Percentiles rank a stretch among this genome's conserved stretches.
Conservation (phyloP, 768 basidiomycete genomes). For the Candolleomyces aberdarensis region DNA sequence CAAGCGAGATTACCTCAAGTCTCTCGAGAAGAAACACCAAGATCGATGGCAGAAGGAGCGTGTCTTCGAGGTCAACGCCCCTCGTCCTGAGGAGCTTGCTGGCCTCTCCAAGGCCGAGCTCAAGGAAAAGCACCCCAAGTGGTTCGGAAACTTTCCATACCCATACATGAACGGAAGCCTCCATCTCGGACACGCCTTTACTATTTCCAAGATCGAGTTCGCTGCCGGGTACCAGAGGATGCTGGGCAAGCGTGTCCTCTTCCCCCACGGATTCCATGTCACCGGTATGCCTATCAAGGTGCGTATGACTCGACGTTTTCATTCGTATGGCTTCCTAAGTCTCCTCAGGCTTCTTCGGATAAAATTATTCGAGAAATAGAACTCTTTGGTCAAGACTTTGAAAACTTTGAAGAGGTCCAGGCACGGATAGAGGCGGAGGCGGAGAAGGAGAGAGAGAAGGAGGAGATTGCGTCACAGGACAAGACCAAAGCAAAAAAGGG, state of each 20-base stretch:
- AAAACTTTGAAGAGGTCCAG: constrained; percentile 53
- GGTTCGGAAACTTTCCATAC: constrained; percentile 95
- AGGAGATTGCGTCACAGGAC: constrained; percentile 41
- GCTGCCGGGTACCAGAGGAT: constrained; percentile 92
- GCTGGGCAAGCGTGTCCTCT: constrained; percentile 90
- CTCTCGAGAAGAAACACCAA: constrained; percentile 85
- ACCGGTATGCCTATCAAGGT: constrained; percentile 99
- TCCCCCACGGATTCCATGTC: constrained; percentile 97
- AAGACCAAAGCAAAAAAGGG: constrained; percentile 91
- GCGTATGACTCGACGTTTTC: constrained; percentile 21
- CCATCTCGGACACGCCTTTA: constrained; percentile 97
- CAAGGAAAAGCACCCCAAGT: constrained; percentile 82
- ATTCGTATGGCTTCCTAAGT: background rate
- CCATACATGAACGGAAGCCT: constrained; percentile 99
- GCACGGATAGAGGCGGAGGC: constrained; percentile 43
- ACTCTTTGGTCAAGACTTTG: constrained; percentile 89
- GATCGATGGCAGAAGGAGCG: constrained; percentile 71
- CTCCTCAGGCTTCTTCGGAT: constrained; percentile 83
- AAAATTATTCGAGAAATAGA: constrained; percentile 98
- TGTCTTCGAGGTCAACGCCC: constrained; percentile 85
- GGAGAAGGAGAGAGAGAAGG: constrained; percentile 45
- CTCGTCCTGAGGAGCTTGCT: constrained; percentile 59
- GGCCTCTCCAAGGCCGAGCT: constrained; percentile 66
- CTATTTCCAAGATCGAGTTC: constrained; percentile 97
- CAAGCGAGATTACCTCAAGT: constrained; percentile 86